Base-by-base conservation (phyloP, 2,329 filamentous ascomycete genomes). In the Fusarium albosuccineum region DNA sequence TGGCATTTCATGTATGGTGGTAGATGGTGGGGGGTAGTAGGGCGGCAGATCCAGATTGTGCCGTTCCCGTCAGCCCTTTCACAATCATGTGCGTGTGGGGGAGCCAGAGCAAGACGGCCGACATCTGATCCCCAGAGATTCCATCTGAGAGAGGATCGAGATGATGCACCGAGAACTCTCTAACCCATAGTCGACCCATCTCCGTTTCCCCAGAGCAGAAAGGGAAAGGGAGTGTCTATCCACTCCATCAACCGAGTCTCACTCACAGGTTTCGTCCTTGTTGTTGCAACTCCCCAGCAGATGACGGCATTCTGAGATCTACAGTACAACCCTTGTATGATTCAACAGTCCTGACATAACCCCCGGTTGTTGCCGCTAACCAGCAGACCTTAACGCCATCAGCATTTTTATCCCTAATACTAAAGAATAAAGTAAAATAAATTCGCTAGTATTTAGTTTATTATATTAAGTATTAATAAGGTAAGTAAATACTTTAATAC, bases 221-320 rank as follows among this genome's bases (percentile, higher is more conserved):
- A 11, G 29, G 9, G 48, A 11, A 44, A 30, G 14, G 29, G 11
- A 16, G 9, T n/a, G 33, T 16, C 13, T 33, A 45, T 36, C 22
- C 42, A 9, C 3, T 22, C 22, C 22, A 22, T 33, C 22, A 48
- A 46, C 10, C 44, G 30, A 39, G 9, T 29, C 27, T 8, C 27
- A 8, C 16, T 45, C 26, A 30, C 33, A 44, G 50, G 22, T 22
- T 22, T 22, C 22, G 4, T 22, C 34, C 44, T 17, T 40, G 57
- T 51, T 22, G 57, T 59, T 22, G 61, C 62, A 68, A 66, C 66
- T 68, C 61, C 66, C 65, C 66, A 60, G 44, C 65, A 62, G 62
- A 67, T 68, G 66, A 66, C 66, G 65, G 60, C 65, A 68, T 68
- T 41, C 49, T 66, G 41, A 66, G 64, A 68, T 68, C 61, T 68